Conservation (phyloP, 371 early-diverging fungal species). For the Umbelopsis sp. region DNA sequence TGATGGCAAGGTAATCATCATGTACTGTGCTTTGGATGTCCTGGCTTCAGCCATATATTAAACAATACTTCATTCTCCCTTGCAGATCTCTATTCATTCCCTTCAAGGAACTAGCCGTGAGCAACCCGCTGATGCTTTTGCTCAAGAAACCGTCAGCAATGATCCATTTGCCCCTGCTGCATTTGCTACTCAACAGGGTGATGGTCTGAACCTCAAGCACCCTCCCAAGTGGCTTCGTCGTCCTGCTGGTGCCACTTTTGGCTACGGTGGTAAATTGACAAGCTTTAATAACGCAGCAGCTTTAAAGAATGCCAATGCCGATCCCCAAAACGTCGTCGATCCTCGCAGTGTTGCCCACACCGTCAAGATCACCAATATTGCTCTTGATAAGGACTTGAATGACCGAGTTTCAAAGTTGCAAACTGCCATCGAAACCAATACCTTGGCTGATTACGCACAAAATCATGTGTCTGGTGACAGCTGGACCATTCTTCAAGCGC, state of each 20-base stretch:
- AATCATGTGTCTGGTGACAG: slow-evolving; percentile 49
- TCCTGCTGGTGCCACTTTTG: slow-evolving; percentile 89
- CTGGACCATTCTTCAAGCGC: slow-evolving; percentile 86
- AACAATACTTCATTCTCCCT: background rate
- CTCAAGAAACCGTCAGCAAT: slow-evolving; percentile 31
- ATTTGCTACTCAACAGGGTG: slow-evolving; percentile 37
- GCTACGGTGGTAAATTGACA: slow-evolving; percentile 90
- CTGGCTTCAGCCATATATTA: background rate
- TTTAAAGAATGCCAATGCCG: slow-evolving; percentile 46
- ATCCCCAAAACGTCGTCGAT: slow-evolving; percentile 50
- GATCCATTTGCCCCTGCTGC: slow-evolving; percentile 75
- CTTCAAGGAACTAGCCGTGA: slow-evolving; percentile 66
- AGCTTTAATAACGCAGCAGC: slow-evolving; percentile 61
- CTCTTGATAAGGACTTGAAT: slow-evolving; percentile 68
- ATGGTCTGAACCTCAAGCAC: slow-evolving; percentile 59
- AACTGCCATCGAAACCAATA: slow-evolving; percentile 55
- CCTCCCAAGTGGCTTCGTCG: slow-evolving; percentile 97
- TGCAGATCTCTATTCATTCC: slow-evolving; percentile 77
- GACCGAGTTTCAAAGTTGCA: slow-evolving; percentile 69
- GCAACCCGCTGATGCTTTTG: slow-evolving; percentile 27
- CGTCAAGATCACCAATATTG: slow-evolving; percentile 54
- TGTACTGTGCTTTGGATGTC: too few species aligned
- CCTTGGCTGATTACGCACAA: slow-evolving; percentile 60
- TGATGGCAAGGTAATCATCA: slow-evolving; percentile 72
- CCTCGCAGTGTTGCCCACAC: slow-evolving; percentile 43